A percentile compares a stretch with the other conserved stretches of the same genome.
These are phyloP conservation scores for Aspergillus phoenicis DNA, from an alignment of 2,329 filamentous ascomycete genomes.

Conservation along the genomic window DNA sequence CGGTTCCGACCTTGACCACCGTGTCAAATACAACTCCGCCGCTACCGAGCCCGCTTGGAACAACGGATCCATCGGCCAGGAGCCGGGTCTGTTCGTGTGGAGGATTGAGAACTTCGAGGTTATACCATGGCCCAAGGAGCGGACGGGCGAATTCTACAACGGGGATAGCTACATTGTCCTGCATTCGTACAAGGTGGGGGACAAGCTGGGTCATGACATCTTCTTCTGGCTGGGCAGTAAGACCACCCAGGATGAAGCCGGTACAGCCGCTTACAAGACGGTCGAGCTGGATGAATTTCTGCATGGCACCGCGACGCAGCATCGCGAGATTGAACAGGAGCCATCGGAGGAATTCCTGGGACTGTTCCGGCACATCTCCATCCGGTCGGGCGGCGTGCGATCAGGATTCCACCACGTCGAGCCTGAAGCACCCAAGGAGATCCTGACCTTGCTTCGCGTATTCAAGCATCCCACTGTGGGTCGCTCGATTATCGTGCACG, in stretches of 20 bases:
- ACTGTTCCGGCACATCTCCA: slow-evolving; percentile 63
- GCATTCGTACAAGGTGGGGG: slow-evolving; percentile 53
- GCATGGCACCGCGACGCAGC: slow-evolving; percentile 62
- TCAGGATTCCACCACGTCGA: slow-evolving; percentile 68
- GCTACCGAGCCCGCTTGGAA: slow-evolving; percentile 69
- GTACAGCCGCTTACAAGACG: slow-evolving; percentile 69
- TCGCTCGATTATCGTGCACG: slow-evolving; percentile 60
- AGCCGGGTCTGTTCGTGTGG: slow-evolving; percentile 63
- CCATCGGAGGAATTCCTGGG: slow-evolving; percentile 63
- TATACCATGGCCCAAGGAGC: slow-evolving; percentile 60
- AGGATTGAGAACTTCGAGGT: slow-evolving; percentile 70
- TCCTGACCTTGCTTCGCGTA: slow-evolving; percentile 60
- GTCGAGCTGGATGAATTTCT: slow-evolving; percentile 71
- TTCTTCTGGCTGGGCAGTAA: slow-evolving; percentile 71
- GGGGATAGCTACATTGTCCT: slow-evolving; percentile 71
- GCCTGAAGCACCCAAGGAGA: slow-evolving; percentile 47
- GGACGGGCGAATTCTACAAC: slow-evolving; percentile 64
- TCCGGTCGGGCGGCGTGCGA: slow-evolving; percentile 62
- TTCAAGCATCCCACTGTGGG: slow-evolving; percentile 61
- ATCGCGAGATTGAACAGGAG: slow-evolving; percentile 64
- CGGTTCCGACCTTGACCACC: slow-evolving; percentile 65
- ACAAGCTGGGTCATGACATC: slow-evolving; percentile 62
- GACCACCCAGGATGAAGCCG: slow-evolving; percentile 69
- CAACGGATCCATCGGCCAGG: slow-evolving; percentile 55
- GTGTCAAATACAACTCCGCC: slow-evolving; percentile 68